Base-by-base conservation (phyloP, 805 yeast species). In the Pichia scutulata region DNA sequence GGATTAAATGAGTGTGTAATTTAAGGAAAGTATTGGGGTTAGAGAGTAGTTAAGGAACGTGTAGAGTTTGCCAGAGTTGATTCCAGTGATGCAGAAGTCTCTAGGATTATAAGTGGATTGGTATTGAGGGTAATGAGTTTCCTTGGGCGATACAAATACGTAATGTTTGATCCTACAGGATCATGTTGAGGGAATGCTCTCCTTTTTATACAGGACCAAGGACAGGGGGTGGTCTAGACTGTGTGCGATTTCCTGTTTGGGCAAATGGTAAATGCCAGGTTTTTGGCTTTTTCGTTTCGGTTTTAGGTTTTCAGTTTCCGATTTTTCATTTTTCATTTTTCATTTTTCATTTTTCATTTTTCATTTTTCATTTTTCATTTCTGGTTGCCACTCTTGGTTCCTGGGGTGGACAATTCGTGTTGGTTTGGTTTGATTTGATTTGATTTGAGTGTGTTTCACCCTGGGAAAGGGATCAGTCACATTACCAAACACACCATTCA, bases 11-110 rank as follows among this genome's bases (percentile, higher is more conserved):
- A 16, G 24, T 23, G 26, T 40, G 26, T 21, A 30, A 28, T 7
- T n/a, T 42, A 51, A 43, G 50, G 54, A 47, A 36, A 16, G 55
- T 42, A 19, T 33, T 14, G 24, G 24, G 43, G 50, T 41, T 42
- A 40, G 51, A 13, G 33, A 28, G 33, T 28, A 13, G 33, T 28
- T 28, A 28, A 28, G 33, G 33, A 28, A 28, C 4, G 33, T 28
- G 33, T 28, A 28, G 33, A 28, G 33, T 28, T 28, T 28, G 33
- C 14, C 33, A 13, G 33, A 26, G 9, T 13, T 3, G 33, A 28
- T 8, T 12, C 33, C 14, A 12, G 16, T 8, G 5, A 13, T 28
- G 33, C 33, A 28, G 33, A 28, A 28, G 33, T 28, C 33, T 28
- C 33, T 28, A 28, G n/a, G 9, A 13, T 8, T 28, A 13, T 28